Conservation (phyloP, 257 asterid genomes). For the Salvia rosmarinus region DNA sequence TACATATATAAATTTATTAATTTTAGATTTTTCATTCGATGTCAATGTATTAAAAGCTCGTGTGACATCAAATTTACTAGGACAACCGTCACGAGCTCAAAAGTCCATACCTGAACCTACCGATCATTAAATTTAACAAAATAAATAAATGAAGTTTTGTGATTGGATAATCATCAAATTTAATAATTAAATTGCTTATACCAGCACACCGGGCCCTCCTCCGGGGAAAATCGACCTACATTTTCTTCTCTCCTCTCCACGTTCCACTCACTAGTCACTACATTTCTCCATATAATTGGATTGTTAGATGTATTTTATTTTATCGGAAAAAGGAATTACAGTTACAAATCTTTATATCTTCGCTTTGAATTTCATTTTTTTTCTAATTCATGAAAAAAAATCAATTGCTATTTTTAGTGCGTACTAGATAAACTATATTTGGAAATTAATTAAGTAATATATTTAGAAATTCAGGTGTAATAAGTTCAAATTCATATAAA, state of each 20-base stretch:
- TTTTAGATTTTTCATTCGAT: too few relatives aligned
- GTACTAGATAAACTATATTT: too few relatives aligned
- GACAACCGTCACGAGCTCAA: background rate
- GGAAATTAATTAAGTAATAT: too few relatives aligned
- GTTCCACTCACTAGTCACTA: slow-evolving; percentile 28
- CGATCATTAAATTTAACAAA: background rate
- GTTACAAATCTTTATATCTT: background rate
- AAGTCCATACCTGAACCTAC: slow-evolving; percentile 1
- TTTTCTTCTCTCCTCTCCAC: slow-evolving; percentile 40
- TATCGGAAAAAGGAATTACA: too few relatives aligned
- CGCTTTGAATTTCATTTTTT: background rate
- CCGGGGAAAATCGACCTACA: slow-evolving; percentile 37
- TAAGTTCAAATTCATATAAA: too few relatives aligned
- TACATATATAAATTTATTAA: too few relatives aligned
- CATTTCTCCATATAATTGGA: background rate
- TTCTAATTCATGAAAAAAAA: too few relatives aligned
- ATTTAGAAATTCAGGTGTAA: too few relatives aligned
- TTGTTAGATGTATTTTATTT: background rate
- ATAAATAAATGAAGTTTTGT: slow-evolving; percentile 4
- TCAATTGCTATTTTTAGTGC: too few relatives aligned
- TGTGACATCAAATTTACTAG: background rate
- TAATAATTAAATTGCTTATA: slow-evolving; percentile 5
- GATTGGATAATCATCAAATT: slow-evolving; percentile 31
- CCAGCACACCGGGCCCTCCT: slow-evolving; percentile 27
- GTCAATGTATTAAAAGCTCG: too few relatives aligned